Conservation (phyloP, 2,329 filamentous ascomycete species). For the Parafenestella ontariensis region DNA sequence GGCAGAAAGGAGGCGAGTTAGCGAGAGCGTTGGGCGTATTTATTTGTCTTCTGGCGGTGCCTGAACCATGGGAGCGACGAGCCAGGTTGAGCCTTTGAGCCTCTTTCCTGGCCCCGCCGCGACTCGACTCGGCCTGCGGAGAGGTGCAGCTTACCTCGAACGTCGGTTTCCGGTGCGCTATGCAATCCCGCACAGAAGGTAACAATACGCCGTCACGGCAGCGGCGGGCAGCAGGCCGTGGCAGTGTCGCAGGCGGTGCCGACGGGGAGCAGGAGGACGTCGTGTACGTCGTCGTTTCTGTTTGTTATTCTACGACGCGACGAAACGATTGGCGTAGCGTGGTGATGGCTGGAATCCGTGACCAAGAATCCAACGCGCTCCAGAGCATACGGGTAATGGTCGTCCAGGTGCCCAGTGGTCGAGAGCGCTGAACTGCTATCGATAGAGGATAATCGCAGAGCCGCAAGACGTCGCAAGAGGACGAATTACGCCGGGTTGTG, state of each 20-base stretch:
- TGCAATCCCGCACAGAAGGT: neutral
- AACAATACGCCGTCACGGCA: conserved; percentile 1
- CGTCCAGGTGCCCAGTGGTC: conserved; percentile 6
- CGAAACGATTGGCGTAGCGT: conserved; percentile 12
- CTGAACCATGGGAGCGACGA: conserved; percentile 15
- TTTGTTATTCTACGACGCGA: conserved; percentile 26
- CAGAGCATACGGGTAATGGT: conserved; percentile 6
- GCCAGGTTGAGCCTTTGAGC: conserved; percentile 1
- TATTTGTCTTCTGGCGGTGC: conserved; percentile 7
- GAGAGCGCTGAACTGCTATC: conserved; percentile 15
- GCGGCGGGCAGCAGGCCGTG: conserved; percentile 3
- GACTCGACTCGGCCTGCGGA: conserved; percentile 25
- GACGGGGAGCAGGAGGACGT: conserved; percentile 3
- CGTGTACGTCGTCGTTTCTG: conserved; percentile 11
- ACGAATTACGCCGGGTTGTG: conserved; percentile 19
- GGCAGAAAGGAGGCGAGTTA: conserved; percentile 17
- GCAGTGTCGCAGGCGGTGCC: conserved; percentile 9
- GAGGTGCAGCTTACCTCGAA: conserved; percentile 20
- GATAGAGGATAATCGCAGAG: conserved; percentile 25
- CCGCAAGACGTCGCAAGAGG: conserved; percentile 16
- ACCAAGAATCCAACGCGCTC: conserved; percentile 13
- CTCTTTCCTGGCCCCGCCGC: conserved; percentile 14
- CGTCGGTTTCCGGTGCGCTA: conserved; percentile 9
- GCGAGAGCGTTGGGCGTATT: conserved; percentile 16
- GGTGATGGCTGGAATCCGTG: conserved; percentile 1